A percentile compares a stretch with the other conserved stretches of the same genome.
Evolutionary conservation across 2,329 filamentous ascomycete species (phyloP).

Genomic region (Pseudopithomyces maydicus): DNA sequence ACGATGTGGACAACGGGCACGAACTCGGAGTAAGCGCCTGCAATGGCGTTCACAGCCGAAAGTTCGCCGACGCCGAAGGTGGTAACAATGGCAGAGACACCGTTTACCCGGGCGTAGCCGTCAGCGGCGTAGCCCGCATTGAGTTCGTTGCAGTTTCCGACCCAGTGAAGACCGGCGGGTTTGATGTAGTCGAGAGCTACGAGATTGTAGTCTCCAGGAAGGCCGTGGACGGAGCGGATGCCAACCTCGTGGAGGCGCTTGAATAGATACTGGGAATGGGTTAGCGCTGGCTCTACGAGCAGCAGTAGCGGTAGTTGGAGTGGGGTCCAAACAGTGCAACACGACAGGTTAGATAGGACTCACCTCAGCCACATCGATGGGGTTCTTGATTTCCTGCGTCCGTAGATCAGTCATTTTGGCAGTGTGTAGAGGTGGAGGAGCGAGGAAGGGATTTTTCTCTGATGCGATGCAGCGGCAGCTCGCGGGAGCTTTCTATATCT

Average conservation of each 20-base stretch:
- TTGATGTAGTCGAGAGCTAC: conserved; percentile 63
- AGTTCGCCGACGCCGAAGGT: conserved; percentile 57
- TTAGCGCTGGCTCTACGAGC: neutral
- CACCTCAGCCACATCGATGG: conserved; percentile 63
- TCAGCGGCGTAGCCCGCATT: conserved; percentile 60
- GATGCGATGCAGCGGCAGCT: conserved; percentile 1
- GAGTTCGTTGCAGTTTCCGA: conserved; percentile 67
- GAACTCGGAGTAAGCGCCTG: conserved; percentile 54
- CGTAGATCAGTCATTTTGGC: conserved; percentile 47
- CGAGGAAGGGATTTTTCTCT: conserved; percentile 9
- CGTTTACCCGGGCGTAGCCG: conserved; percentile 54
- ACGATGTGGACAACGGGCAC: conserved; percentile 56
- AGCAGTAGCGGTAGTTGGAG: neutral
- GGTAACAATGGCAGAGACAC: conserved; percentile 52
- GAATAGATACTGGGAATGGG: conserved; percentile 43
- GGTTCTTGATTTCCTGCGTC: conserved; percentile 49
- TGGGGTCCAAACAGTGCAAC: no score
- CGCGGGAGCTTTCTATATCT: conserved; percentile 12
- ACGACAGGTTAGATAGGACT: conserved; percentile 7
- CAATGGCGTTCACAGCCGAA: conserved; percentile 53
- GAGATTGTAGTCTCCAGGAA: conserved; percentile 52
- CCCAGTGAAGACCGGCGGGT: conserved; percentile 60
- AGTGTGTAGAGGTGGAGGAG: neutral
- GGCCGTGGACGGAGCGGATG: conserved; percentile 53
- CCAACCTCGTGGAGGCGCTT: conserved; percentile 50